Evolutionary conservation across 306 rosid genomes (phyloP).

Genomic region (Cucurbita argyrosperma): DNA sequence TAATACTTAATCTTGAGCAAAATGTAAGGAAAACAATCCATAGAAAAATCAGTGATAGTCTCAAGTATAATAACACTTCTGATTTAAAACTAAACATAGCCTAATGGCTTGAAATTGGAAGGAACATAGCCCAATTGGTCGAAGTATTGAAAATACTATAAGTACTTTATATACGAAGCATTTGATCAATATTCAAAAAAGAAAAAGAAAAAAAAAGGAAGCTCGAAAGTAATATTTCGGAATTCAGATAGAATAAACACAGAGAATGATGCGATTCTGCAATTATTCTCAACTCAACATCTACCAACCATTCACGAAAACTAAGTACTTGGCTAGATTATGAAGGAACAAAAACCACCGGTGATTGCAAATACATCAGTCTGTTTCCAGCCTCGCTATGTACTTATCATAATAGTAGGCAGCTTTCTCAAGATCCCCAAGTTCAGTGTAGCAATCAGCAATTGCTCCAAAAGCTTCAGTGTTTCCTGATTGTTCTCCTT

Average conservation of each 20-base stretch:
- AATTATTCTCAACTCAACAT: background rate
- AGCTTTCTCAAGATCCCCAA: background rate
- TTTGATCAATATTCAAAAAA: background rate
- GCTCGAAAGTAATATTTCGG: background rate
- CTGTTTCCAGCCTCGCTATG: constrained; percentile 27
- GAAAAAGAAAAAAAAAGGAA: background rate
- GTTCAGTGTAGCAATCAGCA: constrained; percentile 16
- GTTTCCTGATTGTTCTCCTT: constrained; percentile 76
- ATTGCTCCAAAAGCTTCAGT: constrained; percentile 95
- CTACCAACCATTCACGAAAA: background rate
- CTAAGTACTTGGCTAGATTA: background rate
- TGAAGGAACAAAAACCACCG: background rate
- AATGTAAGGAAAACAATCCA: background rate
- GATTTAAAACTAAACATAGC: background rate
- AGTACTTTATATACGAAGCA: background rate
- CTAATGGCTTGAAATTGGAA: no score
- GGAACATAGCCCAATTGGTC: background rate
- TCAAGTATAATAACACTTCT: background rate
- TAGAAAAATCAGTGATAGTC: background rate
- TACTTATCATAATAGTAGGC: background rate
- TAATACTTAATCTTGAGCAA: background rate
- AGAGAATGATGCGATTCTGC: background rate
- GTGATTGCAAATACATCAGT: constrained; percentile 15
- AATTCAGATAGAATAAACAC: background rate
- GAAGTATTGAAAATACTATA: background rate